Base-by-base conservation (phyloP, 345 rosid species). In the Salix udensis region DNA sequence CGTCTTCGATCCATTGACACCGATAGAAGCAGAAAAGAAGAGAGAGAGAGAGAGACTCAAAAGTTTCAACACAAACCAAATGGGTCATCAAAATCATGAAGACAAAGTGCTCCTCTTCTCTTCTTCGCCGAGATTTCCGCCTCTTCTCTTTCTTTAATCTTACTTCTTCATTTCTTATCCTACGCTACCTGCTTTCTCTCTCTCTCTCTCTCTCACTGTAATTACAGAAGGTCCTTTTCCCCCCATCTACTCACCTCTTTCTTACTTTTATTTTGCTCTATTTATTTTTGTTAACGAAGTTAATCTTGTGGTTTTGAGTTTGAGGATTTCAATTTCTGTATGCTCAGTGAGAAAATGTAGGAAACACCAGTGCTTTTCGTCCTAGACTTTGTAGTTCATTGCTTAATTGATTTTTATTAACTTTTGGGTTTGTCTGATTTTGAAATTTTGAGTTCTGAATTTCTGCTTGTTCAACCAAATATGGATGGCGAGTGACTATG, bases 61-160 rank as follows among this genome's bases (percentile, higher is more conserved):
- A 58, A 60, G 68, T 76, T 84, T 81, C 74, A 42, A 75, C 81
- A 37, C 70, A 36, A 75, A 55, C 46, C 26, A 28, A 58, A 58
- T 37, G 75, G 40, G 4, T 23, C 64, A 40, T 52, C 62, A 71
- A 55, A 67, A 36, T 65, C 69, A 50, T 24, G 74, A 70, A 69
- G 23, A 34, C 65, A 69, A 71, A 69, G 46, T 60, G 76, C 53
- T 18, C 28, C 61, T 71, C 76, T 71, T 48, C 72, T 76, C 58
- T 71, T 50, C 68, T 66, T 5, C 80, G 13, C 31, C 82, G 76
- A 71, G 67, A 60, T 74, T 67, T 73, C 67, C 79, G 84, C 73
- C 80, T 74, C 34, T 26, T 28, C 26, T 6, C 28, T 68, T 46
- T 50, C n/a, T 34, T 18, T 31, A 30, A 7, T 10, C 60, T 40